Evolutionary conservation across 768 basidiomycete genomes (phyloP), one percentile per base, ranked within the genome.

Genomic region (Kwoniella shandongensis): DNA sequence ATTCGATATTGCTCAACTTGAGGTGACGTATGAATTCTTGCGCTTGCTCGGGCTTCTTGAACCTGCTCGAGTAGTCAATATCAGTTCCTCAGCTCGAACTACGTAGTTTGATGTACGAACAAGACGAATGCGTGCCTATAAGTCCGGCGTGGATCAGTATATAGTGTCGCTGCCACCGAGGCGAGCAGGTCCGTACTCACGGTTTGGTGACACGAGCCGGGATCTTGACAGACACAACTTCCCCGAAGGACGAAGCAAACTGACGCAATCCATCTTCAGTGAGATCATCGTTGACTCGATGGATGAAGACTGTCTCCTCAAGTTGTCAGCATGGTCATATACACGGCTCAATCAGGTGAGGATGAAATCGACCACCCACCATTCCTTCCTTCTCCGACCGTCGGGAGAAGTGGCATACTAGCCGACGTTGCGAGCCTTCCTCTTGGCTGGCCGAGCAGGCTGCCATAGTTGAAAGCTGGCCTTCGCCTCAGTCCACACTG

Each of bases 71-170:
- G 17, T 22, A 3, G 3, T 22, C 29, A 25, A 36, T 10, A 20
- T 39, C n/a, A 51, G 50, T 23, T 15, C 17, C 25, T 32, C 12
- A 35, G 8, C 32, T 29, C 41, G 15, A 50, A 51, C 46, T 32
- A 13, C 13, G 7, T 2, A 4, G 22, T 12, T 22, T 4, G 18
- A 51, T 36, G 41, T 29, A 15, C 22, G 25, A 1, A 27, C 68
- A 66, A 53, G 18, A 70, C 65, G 41, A 70, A 70, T 13, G 62
- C 67, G 44, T 65, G 59, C 11, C 63, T 68, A 44, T 1, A 35
- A 2, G 10, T 22, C 35, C 17, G 18, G 39, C 12, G 18, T 1
- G 15, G 7, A 39, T 38, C 36, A 38, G 18, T 13, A 18, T 50
- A 23, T 20, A 18, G 25, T 35, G 47, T 27, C 11, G 27, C 30